Evolutionary conservation across 768 basidiomycete species (phyloP).

Genomic region (Sarcodon sp.): DNA sequence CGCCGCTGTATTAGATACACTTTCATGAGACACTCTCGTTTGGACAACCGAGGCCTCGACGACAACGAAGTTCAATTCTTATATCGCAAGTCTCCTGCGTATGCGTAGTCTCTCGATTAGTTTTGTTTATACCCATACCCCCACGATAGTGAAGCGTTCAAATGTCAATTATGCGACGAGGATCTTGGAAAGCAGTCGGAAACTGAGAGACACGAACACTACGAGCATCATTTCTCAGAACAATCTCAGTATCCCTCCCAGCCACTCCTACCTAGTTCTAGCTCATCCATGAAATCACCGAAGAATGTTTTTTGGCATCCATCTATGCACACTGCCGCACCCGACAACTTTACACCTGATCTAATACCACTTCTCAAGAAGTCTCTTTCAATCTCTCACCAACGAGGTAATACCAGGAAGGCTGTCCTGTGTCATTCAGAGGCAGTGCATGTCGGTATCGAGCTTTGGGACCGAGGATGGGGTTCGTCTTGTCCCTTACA

Average conservation of each 20-base stretch:
- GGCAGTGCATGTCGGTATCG: conserved; percentile 44
- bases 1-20: conserved; percentile 3
- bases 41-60: not conserved
- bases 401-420: conserved; percentile 32
- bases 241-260: not conserved
- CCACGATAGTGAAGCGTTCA: conserved; percentile 6
- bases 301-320: conserved; percentile 57
- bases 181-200: conserved; percentile 26
- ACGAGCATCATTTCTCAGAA: conserved; percentile 32
- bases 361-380: conserved; percentile 51
- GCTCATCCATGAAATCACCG: not conserved
- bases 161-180: conserved; percentile 39
- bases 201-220: conserved; percentile 37
- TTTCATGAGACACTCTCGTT: not conserved
- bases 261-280: conserved; percentile 1
- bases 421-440: conserved; percentile 55
- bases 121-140: not conserved
- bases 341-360: conserved; percentile 23
- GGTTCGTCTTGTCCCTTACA: conserved; percentile 33
- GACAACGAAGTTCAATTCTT: conserved; percentile 10
- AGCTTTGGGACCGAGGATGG: conserved; percentile 55
- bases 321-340: conserved; percentile 6
- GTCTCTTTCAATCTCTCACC: conserved; percentile 37
- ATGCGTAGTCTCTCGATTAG: not conserved
- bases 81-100: conserved; percentile 2